A percentile compares a stretch with the other conserved stretches of the same genome.
Evolutionary conservation across 2,329 filamentous ascomycete species (phyloP).

Genomic region (Cercospora beticola): DNA sequence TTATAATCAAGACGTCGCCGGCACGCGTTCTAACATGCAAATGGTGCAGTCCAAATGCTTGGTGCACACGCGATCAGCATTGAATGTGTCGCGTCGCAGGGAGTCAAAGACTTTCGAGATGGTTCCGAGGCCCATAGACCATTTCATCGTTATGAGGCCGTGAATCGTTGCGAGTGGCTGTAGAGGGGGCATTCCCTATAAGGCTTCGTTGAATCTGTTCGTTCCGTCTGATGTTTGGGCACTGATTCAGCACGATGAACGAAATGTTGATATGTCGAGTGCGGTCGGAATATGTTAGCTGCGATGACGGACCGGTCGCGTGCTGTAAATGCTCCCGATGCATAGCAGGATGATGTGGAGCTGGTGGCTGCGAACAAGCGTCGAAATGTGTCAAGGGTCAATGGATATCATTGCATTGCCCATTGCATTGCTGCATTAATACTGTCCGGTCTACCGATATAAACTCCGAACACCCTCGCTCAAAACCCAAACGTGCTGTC

Average conservation of each 20-base stretch:
- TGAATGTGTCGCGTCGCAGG: not conserved
- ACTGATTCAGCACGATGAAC: not conserved
- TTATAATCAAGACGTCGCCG: not conserved
- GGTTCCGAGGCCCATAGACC: not conserved
- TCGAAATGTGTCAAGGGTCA: not conserved
- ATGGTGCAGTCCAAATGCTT: not conserved
- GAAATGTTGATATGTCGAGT: not conserved
- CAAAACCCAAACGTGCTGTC: not conserved
- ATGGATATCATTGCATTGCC: not conserved
- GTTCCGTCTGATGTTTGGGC: not conserved
- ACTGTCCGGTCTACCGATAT: not conserved
- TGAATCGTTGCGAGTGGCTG: not conserved
- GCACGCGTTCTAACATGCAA: not conserved
- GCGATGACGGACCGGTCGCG: not conserved
- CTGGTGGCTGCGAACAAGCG: not conserved
- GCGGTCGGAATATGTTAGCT: not conserved
- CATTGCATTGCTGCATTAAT: not conserved
- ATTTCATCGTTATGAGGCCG: not conserved
- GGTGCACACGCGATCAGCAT: not conserved
- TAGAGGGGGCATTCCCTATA: not conserved
- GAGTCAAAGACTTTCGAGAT: not conserved
- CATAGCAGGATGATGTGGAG: not conserved
- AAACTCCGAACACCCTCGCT: not conserved
- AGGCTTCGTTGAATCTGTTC: not conserved
- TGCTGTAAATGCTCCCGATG: not conserved